phyloP scores from a whole-genome alignment of 805 yeast genomes.

The Kazachstania psychrophila region DNA sequence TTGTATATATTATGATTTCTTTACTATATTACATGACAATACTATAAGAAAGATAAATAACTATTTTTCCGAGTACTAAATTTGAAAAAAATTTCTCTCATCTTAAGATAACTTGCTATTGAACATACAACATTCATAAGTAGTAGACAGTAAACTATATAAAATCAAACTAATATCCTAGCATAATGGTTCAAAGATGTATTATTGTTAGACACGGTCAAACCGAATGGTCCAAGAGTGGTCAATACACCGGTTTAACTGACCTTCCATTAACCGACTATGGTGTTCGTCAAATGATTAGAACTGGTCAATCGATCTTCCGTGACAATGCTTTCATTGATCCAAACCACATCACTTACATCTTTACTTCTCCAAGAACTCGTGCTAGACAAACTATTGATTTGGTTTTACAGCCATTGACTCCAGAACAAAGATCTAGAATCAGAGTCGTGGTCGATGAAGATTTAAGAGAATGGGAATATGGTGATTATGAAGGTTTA shows the following conservation, averaged over 20 bases:
- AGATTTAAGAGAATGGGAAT: slow-evolving; percentile 89
- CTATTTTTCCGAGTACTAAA: too few species aligned
- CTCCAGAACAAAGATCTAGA: slow-evolving; percentile 33
- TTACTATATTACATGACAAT: too few species aligned
- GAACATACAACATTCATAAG: too few species aligned
- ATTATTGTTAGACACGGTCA: slow-evolving; percentile 77
- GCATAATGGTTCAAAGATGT: slow-evolving; percentile 38
- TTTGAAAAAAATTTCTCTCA: too few species aligned
- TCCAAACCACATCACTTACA: slow-evolving; percentile 50
- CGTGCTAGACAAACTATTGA: slow-evolving; percentile 73
- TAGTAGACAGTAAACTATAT: too few species aligned
- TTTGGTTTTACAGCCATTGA: slow-evolving; percentile 45
- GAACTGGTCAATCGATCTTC: slow-evolving; percentile 64
- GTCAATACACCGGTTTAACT: slow-evolving; percentile 83
- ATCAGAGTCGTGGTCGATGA: slow-evolving; percentile 46
- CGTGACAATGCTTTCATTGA: slow-evolving; percentile 51
- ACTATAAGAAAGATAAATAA: too few species aligned
- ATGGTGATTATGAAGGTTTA: slow-evolving; percentile 91
- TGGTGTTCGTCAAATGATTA: slow-evolving; percentile 68
- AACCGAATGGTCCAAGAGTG: slow-evolving; percentile 92
- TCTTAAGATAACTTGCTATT: too few species aligned
- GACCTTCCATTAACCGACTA: slow-evolving; percentile 69
- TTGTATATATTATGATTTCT: too few species aligned
- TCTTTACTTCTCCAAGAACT: slow-evolving; percentile 71
- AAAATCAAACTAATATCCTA: too few species aligned